phyloP scores from a whole-genome alignment of 2,329 filamentous ascomycete genomes.

The Colletotrichum zoysiae region DNA sequence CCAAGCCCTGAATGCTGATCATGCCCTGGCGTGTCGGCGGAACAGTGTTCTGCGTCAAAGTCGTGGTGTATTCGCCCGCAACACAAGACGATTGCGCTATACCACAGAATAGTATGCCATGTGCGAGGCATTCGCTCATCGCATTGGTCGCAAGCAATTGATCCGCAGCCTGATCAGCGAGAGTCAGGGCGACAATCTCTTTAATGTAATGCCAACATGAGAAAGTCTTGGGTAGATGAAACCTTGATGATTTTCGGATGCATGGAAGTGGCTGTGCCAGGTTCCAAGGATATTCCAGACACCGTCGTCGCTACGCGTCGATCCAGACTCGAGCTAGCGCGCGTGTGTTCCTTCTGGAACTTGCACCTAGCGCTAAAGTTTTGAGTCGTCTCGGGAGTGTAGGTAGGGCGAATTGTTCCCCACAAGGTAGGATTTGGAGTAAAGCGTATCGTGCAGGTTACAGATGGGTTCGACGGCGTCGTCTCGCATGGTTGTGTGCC shows the following conservation, averaged over 20 bases:
- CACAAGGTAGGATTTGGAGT: neutral
- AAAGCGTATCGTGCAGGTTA: neutral
- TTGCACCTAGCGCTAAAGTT: neutral
- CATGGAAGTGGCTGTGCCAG: neutral
- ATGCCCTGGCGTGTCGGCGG: no score
- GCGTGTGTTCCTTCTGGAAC: neutral
- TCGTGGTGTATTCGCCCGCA: neutral
- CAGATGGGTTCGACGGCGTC: neutral
- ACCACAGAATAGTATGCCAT: no score
- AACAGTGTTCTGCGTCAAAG: no score
- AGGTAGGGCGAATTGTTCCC: no score
- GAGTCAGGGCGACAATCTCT: neutral
- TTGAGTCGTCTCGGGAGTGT: neutral
- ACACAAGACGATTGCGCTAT: neutral
- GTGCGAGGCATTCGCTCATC: neutral
- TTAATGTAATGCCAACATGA: neutral
- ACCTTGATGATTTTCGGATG: neutral
- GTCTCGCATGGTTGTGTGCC: neutral
- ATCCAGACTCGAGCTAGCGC: neutral
- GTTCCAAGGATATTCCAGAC: neutral
- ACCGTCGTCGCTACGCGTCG: neutral
- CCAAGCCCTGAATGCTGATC: no score
- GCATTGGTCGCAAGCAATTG: no score
- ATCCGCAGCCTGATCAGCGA: neutral
- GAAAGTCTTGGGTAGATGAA: neutral